phyloP scores from a whole-genome alignment of 2,329 filamentous ascomycete species.

The Aspergillus calidoustus region DNA sequence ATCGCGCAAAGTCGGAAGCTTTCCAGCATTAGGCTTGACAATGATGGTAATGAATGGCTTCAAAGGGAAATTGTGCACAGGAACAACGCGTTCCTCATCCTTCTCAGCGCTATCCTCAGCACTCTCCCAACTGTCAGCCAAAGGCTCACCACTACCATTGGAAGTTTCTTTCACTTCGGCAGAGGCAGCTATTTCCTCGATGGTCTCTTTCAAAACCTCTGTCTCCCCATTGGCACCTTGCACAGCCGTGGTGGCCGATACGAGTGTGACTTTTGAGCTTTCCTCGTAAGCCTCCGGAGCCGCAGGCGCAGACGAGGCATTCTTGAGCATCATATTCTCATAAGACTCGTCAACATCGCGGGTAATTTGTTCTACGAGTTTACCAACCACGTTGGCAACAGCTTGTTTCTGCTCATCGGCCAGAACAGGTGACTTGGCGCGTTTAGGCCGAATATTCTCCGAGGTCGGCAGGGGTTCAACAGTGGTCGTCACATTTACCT shows the following conservation, averaged over 20 bases:
- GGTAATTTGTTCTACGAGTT: constrained; percentile 64
- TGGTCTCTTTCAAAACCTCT: constrained; percentile 58
- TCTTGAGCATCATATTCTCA: constrained; percentile 60
- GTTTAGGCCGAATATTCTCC: constrained; percentile 20
- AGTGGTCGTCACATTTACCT: constrained; percentile 29
- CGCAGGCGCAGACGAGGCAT: constrained; percentile 43
- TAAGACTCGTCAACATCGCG: constrained; percentile 69
- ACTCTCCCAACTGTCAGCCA: constrained; percentile 91
- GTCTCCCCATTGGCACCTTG: constrained; percentile 54
- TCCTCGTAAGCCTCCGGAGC: constrained; percentile 34
- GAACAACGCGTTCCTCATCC: constrained; percentile 67
- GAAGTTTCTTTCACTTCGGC: constrained; percentile 58
- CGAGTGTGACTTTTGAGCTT: constrained; percentile 41
- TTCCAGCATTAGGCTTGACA: constrained; percentile 55
- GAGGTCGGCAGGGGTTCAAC: constrained; percentile 23
- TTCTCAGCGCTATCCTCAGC: constrained; percentile 73
- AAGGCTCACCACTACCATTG: constrained; percentile 58
- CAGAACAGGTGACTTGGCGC: constrained; percentile 31
- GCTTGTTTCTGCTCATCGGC: constrained; percentile 60
- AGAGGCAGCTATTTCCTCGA: constrained; percentile 44
- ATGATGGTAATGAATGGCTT: constrained; percentile 92
- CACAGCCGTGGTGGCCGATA: constrained; percentile 36
- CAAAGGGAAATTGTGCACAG: constrained; percentile 95
- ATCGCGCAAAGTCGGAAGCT: constrained; percentile 68
- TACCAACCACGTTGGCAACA: constrained; percentile 71